These are phyloP conservation scores for Xylaria sp. DNA, from an alignment of 2,329 filamentous ascomycete genomes.

Conservation along the genomic window DNA sequence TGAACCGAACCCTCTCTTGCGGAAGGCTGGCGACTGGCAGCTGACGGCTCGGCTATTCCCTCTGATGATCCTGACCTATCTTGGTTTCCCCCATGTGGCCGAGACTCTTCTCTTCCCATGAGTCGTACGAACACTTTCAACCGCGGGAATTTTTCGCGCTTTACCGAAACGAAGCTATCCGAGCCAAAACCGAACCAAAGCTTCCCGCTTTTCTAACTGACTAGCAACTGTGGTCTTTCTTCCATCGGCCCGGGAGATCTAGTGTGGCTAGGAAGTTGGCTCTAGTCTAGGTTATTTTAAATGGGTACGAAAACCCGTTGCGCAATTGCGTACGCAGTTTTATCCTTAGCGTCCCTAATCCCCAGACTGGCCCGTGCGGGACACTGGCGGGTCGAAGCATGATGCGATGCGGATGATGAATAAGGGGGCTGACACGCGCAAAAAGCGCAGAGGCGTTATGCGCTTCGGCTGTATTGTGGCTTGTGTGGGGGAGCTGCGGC, in stretches of 20 bases:
- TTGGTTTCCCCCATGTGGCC: slow-evolving; percentile 18
- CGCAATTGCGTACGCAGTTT: background rate
- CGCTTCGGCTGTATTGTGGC: slow-evolving; percentile 30
- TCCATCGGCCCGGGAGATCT: slow-evolving; percentile 7
- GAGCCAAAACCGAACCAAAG: background rate
- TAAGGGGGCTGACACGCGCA: slow-evolving; percentile 20
- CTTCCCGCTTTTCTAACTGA: slow-evolving; percentile 5
- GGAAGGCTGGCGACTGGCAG: slow-evolving; percentile 16
- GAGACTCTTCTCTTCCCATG: slow-evolving; percentile 15
- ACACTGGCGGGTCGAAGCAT: slow-evolving; percentile 6
- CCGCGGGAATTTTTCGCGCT: slow-evolving; percentile 24
- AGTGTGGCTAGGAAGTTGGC: background rate
- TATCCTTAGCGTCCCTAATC: background rate
- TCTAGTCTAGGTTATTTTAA: background rate
- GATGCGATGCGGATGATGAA: background rate
- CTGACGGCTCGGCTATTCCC: slow-evolving; percentile 23
- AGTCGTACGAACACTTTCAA: slow-evolving; percentile 22
- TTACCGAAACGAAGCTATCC: slow-evolving; percentile 19
- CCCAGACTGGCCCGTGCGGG: slow-evolving; percentile 10
- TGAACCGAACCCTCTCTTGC: slow-evolving; percentile 7
- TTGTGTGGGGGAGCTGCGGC: slow-evolving; percentile 9
- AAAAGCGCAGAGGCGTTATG: slow-evolving; percentile 19
- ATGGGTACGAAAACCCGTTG: background rate
- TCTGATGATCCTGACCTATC: slow-evolving; percentile 27
- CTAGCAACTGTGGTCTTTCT: background rate